Percentiles rank a stretch among this genome's conserved stretches.
phyloP scores from a whole-genome alignment of 805 yeast genomes.

The Hanseniaspora lachancei region DNA sequence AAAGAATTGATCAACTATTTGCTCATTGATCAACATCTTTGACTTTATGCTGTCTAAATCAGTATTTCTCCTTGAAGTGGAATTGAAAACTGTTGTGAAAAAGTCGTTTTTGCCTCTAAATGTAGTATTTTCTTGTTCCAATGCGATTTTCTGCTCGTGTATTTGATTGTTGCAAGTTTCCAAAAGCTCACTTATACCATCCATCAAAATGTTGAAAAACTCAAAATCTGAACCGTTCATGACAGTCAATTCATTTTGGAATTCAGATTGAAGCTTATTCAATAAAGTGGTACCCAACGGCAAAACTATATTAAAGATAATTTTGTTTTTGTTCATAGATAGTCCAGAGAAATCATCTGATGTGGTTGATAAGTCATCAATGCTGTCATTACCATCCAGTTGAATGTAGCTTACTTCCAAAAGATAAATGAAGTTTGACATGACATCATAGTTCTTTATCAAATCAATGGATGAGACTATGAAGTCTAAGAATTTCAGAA shows the following conservation, averaged over 20 bases:
- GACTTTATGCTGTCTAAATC: constrained; percentile 19
- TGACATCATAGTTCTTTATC: constrained; percentile 30
- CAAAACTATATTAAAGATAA: constrained; percentile 43
- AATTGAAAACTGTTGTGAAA: background rate
- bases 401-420: constrained; percentile 40
- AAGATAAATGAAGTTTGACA: constrained; percentile 30
- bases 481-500: constrained; percentile 31
- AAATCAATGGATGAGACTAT: constrained; percentile 38
- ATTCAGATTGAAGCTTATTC: constrained; percentile 20
- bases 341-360: background rate
- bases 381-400: constrained; percentile 21
- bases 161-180: constrained; percentile 17
- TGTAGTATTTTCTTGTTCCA: background rate
- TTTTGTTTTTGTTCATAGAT: constrained; percentile 21
- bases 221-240: constrained; percentile 33
- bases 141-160: constrained; percentile 14
- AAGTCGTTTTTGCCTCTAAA: constrained; percentile 5
- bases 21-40: constrained; percentile 32
- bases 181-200: constrained; percentile 57
- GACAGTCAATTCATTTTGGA: constrained; percentile 15
- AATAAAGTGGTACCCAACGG: constrained; percentile 38
- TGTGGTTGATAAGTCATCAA: constrained; percentile 11
- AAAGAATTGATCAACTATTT: constrained; percentile 49
- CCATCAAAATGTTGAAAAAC: constrained; percentile 33
- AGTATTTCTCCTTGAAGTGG: background rate